Conservation (phyloP, 2,329 filamentous ascomycete genomes). For the Chaetothyriales sp. region DNA sequence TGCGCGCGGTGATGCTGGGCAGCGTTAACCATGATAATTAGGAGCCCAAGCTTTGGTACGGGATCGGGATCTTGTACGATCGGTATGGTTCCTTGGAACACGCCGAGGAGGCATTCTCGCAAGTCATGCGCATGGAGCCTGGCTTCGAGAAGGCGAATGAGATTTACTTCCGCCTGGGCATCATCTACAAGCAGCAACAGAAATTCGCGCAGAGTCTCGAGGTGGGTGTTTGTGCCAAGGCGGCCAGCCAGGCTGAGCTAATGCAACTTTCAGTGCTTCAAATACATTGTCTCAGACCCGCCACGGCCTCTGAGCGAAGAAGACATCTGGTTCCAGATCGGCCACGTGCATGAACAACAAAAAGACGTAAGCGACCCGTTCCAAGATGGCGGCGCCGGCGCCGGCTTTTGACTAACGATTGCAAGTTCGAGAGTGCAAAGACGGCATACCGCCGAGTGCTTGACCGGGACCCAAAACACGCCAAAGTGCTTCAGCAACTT, state of each 20-base stretch:
- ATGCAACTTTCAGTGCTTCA: conserved; percentile 60
- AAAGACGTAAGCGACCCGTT: conserved; percentile 68
- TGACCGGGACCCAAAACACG: conserved; percentile 87
- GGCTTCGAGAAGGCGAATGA: conserved; percentile 98
- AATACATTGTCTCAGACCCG: conserved; percentile 89
- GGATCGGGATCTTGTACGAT: conserved; percentile 94
- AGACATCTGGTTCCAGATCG: conserved; percentile 99
- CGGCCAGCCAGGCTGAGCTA: conserved; percentile 5
- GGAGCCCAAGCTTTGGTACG: conserved; percentile 98
- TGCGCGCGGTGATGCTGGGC: not conserved
- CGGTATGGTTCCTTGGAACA: conserved; percentile 92
- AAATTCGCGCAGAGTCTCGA: conserved; percentile 88
- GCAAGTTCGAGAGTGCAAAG: conserved; percentile 82
- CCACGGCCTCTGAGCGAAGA: conserved; percentile 88
- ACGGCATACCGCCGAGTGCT: conserved; percentile 83
- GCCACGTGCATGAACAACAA: conserved; percentile 95
- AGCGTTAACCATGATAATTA: conserved; percentile 23
- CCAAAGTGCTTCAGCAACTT: conserved; percentile 93
- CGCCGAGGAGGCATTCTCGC: conserved; percentile 93
- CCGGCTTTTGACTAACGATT: conserved; percentile 22
- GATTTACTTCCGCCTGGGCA: conserved; percentile 96
- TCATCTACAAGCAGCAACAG: conserved; percentile 97
- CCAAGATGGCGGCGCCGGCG: not conserved
- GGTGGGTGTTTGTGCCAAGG: conserved; percentile 34
- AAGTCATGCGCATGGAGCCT: conserved; percentile 97